phyloP scores from a whole-genome alignment of 1,139 yeast species.

The Suhomyces bribrorum region DNA sequence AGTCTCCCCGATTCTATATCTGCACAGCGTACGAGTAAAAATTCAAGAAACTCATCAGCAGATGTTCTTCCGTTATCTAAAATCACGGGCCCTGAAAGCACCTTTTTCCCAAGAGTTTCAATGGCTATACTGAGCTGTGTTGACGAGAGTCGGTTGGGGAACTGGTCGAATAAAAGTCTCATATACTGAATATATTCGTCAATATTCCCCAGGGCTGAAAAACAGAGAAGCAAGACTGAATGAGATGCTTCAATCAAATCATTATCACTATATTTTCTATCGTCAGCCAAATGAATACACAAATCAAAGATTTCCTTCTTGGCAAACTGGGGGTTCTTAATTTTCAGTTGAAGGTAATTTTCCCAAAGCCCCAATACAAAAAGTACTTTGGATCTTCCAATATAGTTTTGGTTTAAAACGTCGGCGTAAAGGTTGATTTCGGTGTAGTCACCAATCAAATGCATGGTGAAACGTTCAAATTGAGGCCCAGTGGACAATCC shows the following conservation, averaged over 20 bases:
- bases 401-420: constrained; percentile 31
- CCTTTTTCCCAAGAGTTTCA: constrained; percentile 55
- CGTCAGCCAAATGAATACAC: constrained; percentile 43
- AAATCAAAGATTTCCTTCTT: constrained; percentile 42
- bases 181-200: constrained; percentile 37
- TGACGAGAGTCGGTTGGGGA: constrained; percentile 57
- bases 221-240: constrained; percentile 59
- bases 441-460: constrained; percentile 41
- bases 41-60: constrained; percentile 42
- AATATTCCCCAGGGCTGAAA: constrained; percentile 30
- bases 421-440: constrained; percentile 41
- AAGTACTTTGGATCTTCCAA: constrained; percentile 51
- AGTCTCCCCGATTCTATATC: constrained; percentile 33
- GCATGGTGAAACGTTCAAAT: constrained; percentile 42
- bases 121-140: constrained; percentile 61
- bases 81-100: constrained; percentile 45
- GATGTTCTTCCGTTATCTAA: constrained; percentile 15
- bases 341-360: constrained; percentile 45
- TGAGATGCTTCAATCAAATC: constrained; percentile 65
- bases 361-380: constrained; percentile 64
- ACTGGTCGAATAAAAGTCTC: constrained; percentile 44
- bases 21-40: constrained; percentile 40
- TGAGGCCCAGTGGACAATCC: constrained; percentile 30
- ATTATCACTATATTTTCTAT: constrained; percentile 27
- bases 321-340: constrained; percentile 25